phyloP scores from a whole-genome alignment of 1,139 yeast genomes.

The Saccharomycopsis hybrid region DNA sequence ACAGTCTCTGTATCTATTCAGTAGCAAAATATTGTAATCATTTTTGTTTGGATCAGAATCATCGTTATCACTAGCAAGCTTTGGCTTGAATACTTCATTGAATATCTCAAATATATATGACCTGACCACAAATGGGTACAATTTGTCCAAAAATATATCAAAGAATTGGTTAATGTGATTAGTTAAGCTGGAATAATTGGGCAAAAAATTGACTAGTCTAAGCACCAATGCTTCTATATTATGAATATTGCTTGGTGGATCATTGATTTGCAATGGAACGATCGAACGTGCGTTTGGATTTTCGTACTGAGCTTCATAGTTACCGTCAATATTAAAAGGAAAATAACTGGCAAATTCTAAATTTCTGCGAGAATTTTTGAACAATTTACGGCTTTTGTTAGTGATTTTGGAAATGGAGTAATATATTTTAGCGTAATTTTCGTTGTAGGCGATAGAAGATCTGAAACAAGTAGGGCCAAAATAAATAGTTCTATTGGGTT shows the following conservation, averaged over 20 bases:
- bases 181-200: conserved; percentile 8
- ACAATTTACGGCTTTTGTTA: conserved; percentile 14
- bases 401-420: conserved; percentile 16
- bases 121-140: conserved; percentile 14
- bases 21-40: conserved; percentile 15
- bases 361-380: conserved; percentile 9
- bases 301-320: conserved; percentile 3
- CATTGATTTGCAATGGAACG: conserved; percentile 1
- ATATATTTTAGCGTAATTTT: conserved; percentile 16
- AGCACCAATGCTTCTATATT: conserved; percentile 9
- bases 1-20: conserved; percentile 11
- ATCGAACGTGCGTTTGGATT: background rate
- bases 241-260: background rate
- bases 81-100: conserved; percentile 13
- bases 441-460: conserved; percentile 13
- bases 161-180: conserved; percentile 12
- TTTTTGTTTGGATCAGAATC: conserved; percentile 7
- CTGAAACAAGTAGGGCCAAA: conserved; percentile 21
- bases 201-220: conserved; percentile 13
- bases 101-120: conserved; percentile 11
- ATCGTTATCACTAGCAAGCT: conserved; percentile 1
- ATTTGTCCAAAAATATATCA: conserved; percentile 9
- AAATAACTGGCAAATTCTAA: conserved; percentile 9
- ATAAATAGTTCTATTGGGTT: conserved; percentile 18
- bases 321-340: conserved; percentile 17